phyloP scores from a whole-genome alignment of 2,329 filamentous ascomycete genomes.

The Dactylellina haptotyla region DNA sequence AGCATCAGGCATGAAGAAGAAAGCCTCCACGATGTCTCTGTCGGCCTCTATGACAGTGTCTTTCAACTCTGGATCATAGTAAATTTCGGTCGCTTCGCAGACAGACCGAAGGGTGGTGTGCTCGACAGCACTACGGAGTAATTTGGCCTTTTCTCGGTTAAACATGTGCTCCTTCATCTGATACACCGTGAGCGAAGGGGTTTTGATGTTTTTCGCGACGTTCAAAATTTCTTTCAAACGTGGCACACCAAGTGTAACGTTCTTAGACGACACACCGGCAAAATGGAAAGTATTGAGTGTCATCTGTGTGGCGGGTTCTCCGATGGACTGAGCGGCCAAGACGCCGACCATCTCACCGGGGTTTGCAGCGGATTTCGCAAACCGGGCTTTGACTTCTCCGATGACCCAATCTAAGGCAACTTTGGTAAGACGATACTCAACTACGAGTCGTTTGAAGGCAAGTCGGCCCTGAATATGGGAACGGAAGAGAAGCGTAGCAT shows the following conservation, averaged over 20 bases:
- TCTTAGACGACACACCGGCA: slow-evolving; percentile 99
- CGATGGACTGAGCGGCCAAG: slow-evolving; percentile 95
- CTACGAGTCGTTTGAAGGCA: slow-evolving; percentile 91
- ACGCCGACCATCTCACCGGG: slow-evolving; percentile 99
- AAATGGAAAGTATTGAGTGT: slow-evolving; percentile 99
- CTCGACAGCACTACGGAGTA: slow-evolving; percentile 86
- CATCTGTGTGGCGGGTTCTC: slow-evolving; percentile 99
- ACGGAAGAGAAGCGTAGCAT: slow-evolving; percentile 91
- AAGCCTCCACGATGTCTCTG: slow-evolving; percentile 92
- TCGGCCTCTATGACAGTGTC: slow-evolving; percentile 87
- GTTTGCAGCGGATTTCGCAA: slow-evolving; percentile 83
- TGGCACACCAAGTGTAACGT: slow-evolving; percentile 97
- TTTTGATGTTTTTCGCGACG: slow-evolving; percentile 97
- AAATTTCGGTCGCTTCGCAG: slow-evolving; percentile 91
- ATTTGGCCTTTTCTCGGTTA: slow-evolving; percentile 82
- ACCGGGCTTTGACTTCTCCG: slow-evolving; percentile 88
- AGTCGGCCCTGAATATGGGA: slow-evolving; percentile 87
- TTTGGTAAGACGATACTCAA: slow-evolving; percentile 85
- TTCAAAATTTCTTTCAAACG: slow-evolving; percentile 99
- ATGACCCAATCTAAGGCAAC: slow-evolving; percentile 91
- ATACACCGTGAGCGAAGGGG: slow-evolving; percentile 94
- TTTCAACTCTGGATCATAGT: slow-evolving; percentile 92
- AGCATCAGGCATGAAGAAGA: slow-evolving; percentile 92
- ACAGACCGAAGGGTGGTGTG: slow-evolving; percentile 93
- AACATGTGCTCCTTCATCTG: slow-evolving; percentile 71